A percentile compares a stretch with the other conserved stretches of the same genome.
phyloP scores from a whole-genome alignment of 2,329 filamentous ascomycete genomes.

The Annulohypoxylon truncatum region DNA sequence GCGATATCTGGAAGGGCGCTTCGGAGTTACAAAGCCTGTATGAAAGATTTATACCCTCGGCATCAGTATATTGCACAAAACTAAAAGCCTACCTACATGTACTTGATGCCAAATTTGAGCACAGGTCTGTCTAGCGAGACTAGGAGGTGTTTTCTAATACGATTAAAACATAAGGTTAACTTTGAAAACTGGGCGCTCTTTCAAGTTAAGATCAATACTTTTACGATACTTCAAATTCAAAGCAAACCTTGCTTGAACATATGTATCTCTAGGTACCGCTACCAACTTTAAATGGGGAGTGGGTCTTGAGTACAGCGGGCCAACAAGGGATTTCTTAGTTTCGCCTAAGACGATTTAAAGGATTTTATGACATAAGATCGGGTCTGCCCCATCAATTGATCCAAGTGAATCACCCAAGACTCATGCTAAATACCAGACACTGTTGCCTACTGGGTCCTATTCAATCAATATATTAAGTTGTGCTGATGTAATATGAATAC shows the following conservation, averaged over 20 bases:
- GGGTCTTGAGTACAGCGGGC: neutral
- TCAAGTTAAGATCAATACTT: neutral
- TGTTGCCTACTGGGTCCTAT: conserved; percentile 30
- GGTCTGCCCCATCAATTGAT: no score
- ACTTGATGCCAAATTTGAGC: conserved; percentile 4
- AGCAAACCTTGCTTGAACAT: neutral
- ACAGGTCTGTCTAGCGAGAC: conserved; percentile 13
- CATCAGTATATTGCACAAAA: conserved; percentile 13
- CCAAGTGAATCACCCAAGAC: neutral
- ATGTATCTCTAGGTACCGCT: no score
- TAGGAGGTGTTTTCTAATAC: neutral
- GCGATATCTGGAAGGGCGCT: conserved; percentile 20
- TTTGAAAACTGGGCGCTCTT: neutral
- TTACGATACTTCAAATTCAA: neutral
- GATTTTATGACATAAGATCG: neutral
- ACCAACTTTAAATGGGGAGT: neutral
- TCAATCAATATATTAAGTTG: neutral
- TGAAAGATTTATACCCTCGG: conserved; percentile 24
- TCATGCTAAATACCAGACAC: neutral
- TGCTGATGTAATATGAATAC: neutral
- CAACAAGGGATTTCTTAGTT: neutral
- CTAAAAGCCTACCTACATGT: neutral
- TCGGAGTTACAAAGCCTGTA: conserved; percentile 19
- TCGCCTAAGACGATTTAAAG: neutral
- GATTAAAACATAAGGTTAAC: neutral